These are phyloP conservation scores for Aphanomyces cochlioides DNA, from an alignment of 352 stramenopile species.

Conservation along the genomic window DNA sequence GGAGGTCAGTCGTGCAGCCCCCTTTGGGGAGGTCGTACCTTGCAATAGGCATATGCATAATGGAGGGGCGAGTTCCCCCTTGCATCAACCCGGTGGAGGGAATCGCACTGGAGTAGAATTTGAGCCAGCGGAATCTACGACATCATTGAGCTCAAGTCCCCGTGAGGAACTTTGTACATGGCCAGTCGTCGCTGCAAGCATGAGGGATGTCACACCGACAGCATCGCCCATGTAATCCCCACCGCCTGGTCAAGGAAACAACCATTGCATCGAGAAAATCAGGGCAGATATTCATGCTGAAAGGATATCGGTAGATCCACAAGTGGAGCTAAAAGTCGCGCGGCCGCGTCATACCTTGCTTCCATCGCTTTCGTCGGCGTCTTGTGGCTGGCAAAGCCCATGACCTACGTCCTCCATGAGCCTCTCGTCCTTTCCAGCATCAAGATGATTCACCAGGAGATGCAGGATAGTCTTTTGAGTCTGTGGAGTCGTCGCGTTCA, in stretches of 20 bases:
- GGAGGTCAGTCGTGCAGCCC: background rate
- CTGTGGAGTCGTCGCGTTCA: background rate
- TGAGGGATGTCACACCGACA: background rate
- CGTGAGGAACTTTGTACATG: background rate
- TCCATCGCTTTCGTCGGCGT: background rate
- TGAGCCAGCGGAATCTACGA: background rate
- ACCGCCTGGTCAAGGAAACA: too few species aligned
- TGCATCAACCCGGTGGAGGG: background rate
- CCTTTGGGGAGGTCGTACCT: background rate
- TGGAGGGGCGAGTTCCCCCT: constrained; percentile 2
- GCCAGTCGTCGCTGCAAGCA: background rate
- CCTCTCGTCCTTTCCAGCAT: too few species aligned
- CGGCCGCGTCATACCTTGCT: background rate
- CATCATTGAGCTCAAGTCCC: background rate
- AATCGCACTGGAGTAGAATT: background rate
- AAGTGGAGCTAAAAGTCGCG: background rate
- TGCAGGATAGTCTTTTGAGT: background rate
- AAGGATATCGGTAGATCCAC: background rate
- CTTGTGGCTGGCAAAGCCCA: background rate
- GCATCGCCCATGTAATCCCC: background rate
- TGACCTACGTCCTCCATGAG: background rate
- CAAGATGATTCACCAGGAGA: background rate
- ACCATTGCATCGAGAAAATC: too few species aligned
- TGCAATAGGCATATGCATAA: constrained; percentile 11
- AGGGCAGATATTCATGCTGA: background rate